Conservation (phyloP, 2,329 filamentous ascomycete species). For the Colletotrichum echinochloae region DNA sequence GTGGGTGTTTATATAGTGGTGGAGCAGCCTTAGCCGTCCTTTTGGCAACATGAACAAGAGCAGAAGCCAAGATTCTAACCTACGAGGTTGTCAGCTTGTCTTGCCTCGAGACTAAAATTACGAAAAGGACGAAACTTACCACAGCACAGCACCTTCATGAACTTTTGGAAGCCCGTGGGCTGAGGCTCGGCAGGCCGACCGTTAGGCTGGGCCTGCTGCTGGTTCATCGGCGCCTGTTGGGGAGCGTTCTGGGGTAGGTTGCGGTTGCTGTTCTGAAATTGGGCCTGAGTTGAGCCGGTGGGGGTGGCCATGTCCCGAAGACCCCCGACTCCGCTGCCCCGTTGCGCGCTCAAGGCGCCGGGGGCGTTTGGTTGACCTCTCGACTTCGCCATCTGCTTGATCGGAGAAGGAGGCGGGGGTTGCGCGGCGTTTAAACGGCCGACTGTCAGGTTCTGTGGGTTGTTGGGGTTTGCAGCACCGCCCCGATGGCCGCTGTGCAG, state of each 20-base stretch:
- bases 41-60: slow-evolving; percentile 33
- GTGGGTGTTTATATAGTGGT: slow-evolving; percentile 35
- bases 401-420: slow-evolving; percentile 87
- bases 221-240: slow-evolving; percentile 69
- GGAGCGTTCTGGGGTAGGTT: slow-evolving; percentile 79
- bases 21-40: slow-evolving; percentile 25
- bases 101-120: too few species aligned
- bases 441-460: slow-evolving; percentile 76
- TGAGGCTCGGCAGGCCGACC: slow-evolving; percentile 75
- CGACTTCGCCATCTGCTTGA: slow-evolving; percentile 83
- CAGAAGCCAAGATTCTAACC: slow-evolving; percentile 35
- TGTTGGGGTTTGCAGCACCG: slow-evolving; percentile 73
- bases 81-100: slow-evolving; percentile 21
- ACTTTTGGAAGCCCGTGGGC: slow-evolving; percentile 87
- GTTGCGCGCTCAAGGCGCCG: slow-evolving; percentile 79
- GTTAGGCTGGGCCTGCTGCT: slow-evolving; percentile 63
- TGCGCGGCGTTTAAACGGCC: slow-evolving; percentile 95
- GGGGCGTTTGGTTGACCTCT: slow-evolving; percentile 80
- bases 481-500: slow-evolving; percentile 79
- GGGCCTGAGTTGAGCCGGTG: slow-evolving; percentile 91
- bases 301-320: slow-evolving; percentile 84
- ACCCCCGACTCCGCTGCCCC: slow-evolving; percentile 80
- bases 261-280: slow-evolving; percentile 95
- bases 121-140: slow-evolving; percentile 56
- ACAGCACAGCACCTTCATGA: slow-evolving; percentile 94